phyloP scores from a whole-genome alignment of 306 rosid genomes.

The Arachis stenosperma region DNA sequence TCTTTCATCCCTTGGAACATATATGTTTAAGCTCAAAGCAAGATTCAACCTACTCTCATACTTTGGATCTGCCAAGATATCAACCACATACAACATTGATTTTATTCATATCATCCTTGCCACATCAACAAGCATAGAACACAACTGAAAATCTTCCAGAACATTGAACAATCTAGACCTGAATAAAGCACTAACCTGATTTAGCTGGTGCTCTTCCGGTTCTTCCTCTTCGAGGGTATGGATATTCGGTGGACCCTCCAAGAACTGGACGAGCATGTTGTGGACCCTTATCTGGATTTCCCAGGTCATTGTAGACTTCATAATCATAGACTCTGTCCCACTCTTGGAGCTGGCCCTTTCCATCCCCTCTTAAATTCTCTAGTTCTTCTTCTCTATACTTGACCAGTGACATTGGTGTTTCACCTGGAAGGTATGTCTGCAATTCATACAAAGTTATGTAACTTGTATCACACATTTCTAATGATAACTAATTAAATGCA shows the following conservation, averaged over 20 bases:
- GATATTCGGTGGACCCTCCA: constrained; percentile 67
- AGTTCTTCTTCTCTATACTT: constrained; percentile 71
- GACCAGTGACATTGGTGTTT: constrained; percentile 59
- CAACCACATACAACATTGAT: not conserved
- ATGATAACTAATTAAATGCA: not conserved
- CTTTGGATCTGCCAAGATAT: constrained; percentile 57
- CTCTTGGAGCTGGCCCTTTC: constrained; percentile 58
- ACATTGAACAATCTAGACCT: not conserved
- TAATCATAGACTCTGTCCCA: constrained; percentile 88
- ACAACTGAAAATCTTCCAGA: constrained; percentile 11
- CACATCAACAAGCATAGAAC: constrained; percentile 8
- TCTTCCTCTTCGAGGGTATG: constrained; percentile 93
- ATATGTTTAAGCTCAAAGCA: constrained; percentile 58
- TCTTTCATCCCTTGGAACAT: constrained; percentile 84
- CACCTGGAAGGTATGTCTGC: constrained; percentile 72
- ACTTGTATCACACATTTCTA: constrained; percentile 4
- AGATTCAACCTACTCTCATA: constrained; percentile 59
- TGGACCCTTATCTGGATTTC: constrained; percentile 53
- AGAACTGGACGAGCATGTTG: constrained; percentile 65
- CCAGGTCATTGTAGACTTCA: constrained; percentile 72
- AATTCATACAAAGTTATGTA: constrained; percentile 15
- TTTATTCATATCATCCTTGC: not conserved
- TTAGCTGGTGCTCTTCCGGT: constrained; percentile 60
- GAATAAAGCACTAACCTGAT: constrained; percentile 51
- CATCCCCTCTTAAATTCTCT: constrained; percentile 67